phyloP scores from a whole-genome alignment of 805 yeast species.

The Nakazawaea populi region DNA sequence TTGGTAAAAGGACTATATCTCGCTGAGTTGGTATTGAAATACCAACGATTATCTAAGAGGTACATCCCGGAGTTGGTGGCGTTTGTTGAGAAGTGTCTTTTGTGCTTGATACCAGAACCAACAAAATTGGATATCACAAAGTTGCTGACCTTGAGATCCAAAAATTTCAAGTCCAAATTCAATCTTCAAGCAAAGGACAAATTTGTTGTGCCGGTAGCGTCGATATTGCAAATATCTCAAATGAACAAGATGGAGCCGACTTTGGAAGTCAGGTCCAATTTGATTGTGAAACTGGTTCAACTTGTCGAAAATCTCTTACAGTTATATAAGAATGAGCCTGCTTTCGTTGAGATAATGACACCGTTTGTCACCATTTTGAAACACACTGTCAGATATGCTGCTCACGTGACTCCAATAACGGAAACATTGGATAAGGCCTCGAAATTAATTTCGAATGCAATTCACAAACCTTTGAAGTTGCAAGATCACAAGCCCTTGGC shows the following conservation, averaged over 20 bases:
- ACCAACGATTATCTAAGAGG: slow-evolving; percentile 78
- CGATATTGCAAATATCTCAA: neutral
- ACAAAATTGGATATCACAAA: slow-evolving; percentile 17
- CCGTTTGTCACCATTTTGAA: slow-evolving; percentile 41
- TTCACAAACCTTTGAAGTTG: slow-evolving; percentile 65
- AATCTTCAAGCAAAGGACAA: slow-evolving; percentile 13
- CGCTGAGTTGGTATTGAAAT: slow-evolving; percentile 58
- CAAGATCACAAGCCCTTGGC: slow-evolving; percentile 84
- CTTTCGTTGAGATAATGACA: slow-evolving; percentile 51
- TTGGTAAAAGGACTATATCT: slow-evolving; percentile 58
- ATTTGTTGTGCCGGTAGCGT: slow-evolving; percentile 2
- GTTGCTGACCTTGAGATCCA: slow-evolving; percentile 10
- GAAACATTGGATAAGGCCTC: slow-evolving; percentile 36
- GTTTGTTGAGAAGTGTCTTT: slow-evolving; percentile 49
- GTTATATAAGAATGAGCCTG: slow-evolving; percentile 58
- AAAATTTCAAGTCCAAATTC: slow-evolving; percentile 13
- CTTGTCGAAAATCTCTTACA: slow-evolving; percentile 25
- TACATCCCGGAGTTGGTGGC: slow-evolving; percentile 71
- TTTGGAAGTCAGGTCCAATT: slow-evolving; percentile 20
- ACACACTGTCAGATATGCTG: slow-evolving; percentile 30
- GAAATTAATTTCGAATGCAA: slow-evolving; percentile 46
- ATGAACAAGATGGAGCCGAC: neutral
- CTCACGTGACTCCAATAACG: slow-evolving; percentile 27
- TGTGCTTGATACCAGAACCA: slow-evolving; percentile 35
- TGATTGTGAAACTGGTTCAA: slow-evolving; percentile 28